A percentile compares a stretch with the other conserved stretches of the same genome.
phyloP scores from a whole-genome alignment of 331 rosid genomes.

The Spiraea crenata region DNA sequence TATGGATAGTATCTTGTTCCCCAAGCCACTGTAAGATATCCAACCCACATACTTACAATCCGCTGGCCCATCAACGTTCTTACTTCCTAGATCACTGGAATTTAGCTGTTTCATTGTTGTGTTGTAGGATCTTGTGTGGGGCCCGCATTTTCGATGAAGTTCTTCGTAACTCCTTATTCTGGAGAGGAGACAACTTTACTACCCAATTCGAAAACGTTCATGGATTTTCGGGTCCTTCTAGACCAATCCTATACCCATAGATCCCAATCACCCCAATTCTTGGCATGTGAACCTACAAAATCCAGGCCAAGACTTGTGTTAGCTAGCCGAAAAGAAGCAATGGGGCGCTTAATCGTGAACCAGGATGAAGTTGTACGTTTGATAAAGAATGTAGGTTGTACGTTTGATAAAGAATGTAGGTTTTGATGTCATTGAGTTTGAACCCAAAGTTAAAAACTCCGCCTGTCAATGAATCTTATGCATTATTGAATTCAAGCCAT shows the following conservation, averaged over 20 bases:
- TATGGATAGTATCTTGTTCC: slow-evolving; percentile 57
- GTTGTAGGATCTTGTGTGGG: slow-evolving; percentile 29
- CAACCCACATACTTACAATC: slow-evolving; percentile 56
- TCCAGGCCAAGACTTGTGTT: slow-evolving; percentile 35
- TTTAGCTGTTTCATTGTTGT: slow-evolving; percentile 3
- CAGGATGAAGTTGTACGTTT: slow-evolving; percentile 27
- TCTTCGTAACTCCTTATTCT: slow-evolving; percentile 48
- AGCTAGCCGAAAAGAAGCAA: slow-evolving; percentile 25
- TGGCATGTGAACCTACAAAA: not conserved
- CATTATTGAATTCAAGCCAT: slow-evolving; percentile 45
- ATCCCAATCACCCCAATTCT: not conserved
- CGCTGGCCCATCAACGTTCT: not conserved
- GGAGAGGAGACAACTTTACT: slow-evolving; percentile 39
- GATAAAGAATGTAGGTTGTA: slow-evolving; percentile 41
- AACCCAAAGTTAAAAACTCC: slow-evolving; percentile 25
- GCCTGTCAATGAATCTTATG: slow-evolving; percentile 23
- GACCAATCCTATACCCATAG: slow-evolving; percentile 22
- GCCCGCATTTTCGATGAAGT: slow-evolving; percentile 64
- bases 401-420: slow-evolving; percentile 38
- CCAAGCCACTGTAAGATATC: slow-evolving; percentile 58
- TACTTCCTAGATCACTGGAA: slow-evolving; percentile 1
- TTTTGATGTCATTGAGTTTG: slow-evolving; percentile 42
- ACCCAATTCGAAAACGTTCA: slow-evolving; percentile 34
- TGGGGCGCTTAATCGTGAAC: slow-evolving; percentile 44
- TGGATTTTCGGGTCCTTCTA: slow-evolving; percentile 33